Percentiles rank a stretch among this genome's conserved stretches.
These are phyloP conservation scores for Fomitopsis pulvina DNA, from an alignment of 768 basidiomycete genomes.

Conservation along the genomic window DNA sequence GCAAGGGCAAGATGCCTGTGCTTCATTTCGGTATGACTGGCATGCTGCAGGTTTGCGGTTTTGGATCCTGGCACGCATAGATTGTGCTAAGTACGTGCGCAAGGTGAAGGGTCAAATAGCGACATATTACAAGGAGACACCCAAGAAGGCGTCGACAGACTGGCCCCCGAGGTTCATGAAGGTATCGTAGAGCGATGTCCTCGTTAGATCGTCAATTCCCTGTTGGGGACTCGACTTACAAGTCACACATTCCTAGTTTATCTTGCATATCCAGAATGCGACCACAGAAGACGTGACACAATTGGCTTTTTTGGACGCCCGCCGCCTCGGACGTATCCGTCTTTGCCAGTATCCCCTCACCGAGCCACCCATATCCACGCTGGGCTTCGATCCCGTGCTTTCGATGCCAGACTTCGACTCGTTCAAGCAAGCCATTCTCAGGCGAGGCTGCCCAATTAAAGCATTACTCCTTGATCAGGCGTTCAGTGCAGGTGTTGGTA, in stretches of 20 bases:
- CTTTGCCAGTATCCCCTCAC: constrained; percentile 47
- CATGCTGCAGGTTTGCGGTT: constrained; percentile 51
- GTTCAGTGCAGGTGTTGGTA: constrained; percentile 77
- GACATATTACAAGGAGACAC: constrained; percentile 42
- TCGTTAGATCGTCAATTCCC: too few relatives aligned
- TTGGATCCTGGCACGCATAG: background rate
- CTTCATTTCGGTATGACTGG: constrained; percentile 86
- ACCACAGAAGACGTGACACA: constrained; percentile 34
- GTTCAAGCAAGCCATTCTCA: constrained; percentile 42
- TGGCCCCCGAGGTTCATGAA: constrained; percentile 71
- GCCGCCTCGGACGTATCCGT: constrained; percentile 65
- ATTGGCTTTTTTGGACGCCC: constrained; percentile 66
- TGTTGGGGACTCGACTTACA: background rate
- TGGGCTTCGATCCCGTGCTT: constrained; percentile 75
- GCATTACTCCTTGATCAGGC: constrained; percentile 73
- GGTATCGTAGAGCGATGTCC: too few relatives aligned
- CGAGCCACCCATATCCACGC: constrained; percentile 63
- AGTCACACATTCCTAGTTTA: constrained; percentile 36
- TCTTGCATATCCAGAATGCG: constrained; percentile 48
- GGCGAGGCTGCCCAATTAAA: constrained; percentile 61
- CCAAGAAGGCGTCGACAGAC: constrained; percentile 31
- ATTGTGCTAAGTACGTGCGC: background rate
- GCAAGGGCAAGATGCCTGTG: constrained; percentile 55
- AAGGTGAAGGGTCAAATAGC: constrained; percentile 47
- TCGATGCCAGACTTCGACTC: constrained; percentile 52